Evolutionary conservation across 208 protist genomes (phyloP).

Genomic region (Acanthamoeba divionensis): DNA sequence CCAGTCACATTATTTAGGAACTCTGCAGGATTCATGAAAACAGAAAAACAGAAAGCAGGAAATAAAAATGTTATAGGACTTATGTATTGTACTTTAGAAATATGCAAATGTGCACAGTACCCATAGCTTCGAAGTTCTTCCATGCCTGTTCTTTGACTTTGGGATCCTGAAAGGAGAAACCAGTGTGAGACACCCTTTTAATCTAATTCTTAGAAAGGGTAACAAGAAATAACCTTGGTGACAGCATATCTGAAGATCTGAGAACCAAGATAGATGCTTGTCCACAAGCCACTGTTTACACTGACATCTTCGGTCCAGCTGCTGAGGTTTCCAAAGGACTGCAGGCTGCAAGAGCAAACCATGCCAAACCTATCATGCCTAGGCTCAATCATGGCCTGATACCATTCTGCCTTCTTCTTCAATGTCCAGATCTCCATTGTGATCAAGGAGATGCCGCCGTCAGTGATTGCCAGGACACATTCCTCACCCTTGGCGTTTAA

Average conservation of each 20-base stretch:
- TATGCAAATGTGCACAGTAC: neutral
- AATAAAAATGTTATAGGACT: too few species aligned
- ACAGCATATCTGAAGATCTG: slow-evolving; percentile 57
- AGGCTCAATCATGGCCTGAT: slow-evolving; percentile 36
- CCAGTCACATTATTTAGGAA: slow-evolving; percentile 49
- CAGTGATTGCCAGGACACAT: slow-evolving; percentile 6
- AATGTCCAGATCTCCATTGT: slow-evolving; percentile 32
- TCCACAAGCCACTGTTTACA: slow-evolving; percentile 63
- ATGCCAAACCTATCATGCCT: slow-evolving; percentile 22
- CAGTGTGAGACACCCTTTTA: too few species aligned
- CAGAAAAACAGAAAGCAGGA: neutral
- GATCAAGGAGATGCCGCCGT: slow-evolving; percentile 47
- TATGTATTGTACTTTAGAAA: neutral
- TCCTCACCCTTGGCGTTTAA: neutral
- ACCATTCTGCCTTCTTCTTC: slow-evolving; percentile 19
- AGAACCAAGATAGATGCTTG: slow-evolving; percentile 36
- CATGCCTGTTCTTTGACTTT: slow-evolving; percentile 35
- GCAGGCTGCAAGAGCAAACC: neutral
- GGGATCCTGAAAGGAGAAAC: neutral
- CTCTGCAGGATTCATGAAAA: neutral
- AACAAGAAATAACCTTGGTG: neutral
- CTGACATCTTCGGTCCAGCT: neutral
- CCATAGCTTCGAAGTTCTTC: slow-evolving; percentile 46
- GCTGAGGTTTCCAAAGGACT: neutral
- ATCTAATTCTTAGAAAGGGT: neutral